These are phyloP conservation scores for Aspergillus sclerotiicarbonarius DNA, from an alignment of 495 filamentous ascomycete genomes.

Conservation along the genomic window DNA sequence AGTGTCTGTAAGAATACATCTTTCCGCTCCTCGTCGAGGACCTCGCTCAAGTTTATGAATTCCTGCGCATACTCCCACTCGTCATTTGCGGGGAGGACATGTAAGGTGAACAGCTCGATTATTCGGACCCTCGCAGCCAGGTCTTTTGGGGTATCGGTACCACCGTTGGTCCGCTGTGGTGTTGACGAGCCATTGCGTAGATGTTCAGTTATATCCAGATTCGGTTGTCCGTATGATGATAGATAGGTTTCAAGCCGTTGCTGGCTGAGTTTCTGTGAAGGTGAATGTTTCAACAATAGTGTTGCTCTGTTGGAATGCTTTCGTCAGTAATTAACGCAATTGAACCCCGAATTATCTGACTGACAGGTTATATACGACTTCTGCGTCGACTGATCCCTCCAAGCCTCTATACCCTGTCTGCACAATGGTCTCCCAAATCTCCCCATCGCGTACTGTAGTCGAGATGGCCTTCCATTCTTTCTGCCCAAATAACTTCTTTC, in stretches of 20 bases:
- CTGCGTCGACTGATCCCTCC: constrained; percentile 88
- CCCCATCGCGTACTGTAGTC: constrained; percentile 76
- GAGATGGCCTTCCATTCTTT: constrained; percentile 79
- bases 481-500: constrained; percentile 79
- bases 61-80: constrained; percentile 94
- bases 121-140: constrained; percentile 76
- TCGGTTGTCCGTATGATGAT: constrained; percentile 67
- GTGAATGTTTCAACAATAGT: constrained; percentile 82
- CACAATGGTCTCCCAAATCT: constrained; percentile 90
- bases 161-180: constrained; percentile 40
- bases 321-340: constrained; percentile 11
- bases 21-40: constrained; percentile 88
- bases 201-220: constrained; percentile 62
- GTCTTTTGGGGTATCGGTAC: constrained; percentile 75
- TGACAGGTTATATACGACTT: constrained; percentile 90
- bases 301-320: constrained; percentile 61
- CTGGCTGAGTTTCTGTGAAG: constrained; percentile 76
- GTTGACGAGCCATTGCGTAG: constrained; percentile 38
- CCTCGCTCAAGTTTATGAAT: constrained; percentile 78
- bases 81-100: constrained; percentile 83
- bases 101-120: constrained; percentile 89
- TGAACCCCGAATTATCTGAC: constrained; percentile 24
- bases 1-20: constrained; percentile 78
- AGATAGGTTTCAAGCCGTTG: constrained; percentile 87
- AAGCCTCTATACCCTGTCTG: constrained; percentile 77